Conservation (phyloP, 306 rosid genomes). For the Dalbergia cultrata region DNA sequence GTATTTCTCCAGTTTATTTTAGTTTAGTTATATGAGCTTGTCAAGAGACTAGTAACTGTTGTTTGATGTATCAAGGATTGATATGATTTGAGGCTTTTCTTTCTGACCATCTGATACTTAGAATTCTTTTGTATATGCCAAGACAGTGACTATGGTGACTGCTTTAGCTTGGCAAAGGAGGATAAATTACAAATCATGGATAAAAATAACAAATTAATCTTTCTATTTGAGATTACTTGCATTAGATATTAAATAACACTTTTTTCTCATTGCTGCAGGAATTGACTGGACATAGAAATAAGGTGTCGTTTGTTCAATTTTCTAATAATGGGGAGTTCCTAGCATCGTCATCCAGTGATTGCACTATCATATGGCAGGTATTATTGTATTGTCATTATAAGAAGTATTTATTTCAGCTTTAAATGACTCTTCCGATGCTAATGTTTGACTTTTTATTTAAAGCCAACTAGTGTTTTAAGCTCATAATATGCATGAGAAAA, state of each 20-base stretch:
- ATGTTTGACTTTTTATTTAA: slow-evolving; percentile 4
- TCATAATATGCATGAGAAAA: slow-evolving; percentile 8
- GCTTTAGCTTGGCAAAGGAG: too few species aligned
- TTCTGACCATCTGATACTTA: too few species aligned
- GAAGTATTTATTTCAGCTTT: slow-evolving; percentile 12
- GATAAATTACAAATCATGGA: too few species aligned
- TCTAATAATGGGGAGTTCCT: slow-evolving; percentile 85
- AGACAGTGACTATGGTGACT: too few species aligned
- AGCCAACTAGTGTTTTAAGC: slow-evolving; percentile 5
- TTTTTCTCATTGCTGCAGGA: slow-evolving; percentile 63
- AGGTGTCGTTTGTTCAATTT: slow-evolving; percentile 97
- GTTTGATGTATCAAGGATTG: too few species aligned
- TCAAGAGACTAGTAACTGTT: too few species aligned
- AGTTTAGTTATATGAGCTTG: not conserved
- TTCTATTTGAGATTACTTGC: not conserved
- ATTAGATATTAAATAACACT: slow-evolving; percentile 29
- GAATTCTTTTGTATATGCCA: too few species aligned
- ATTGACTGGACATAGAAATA: slow-evolving; percentile 86
- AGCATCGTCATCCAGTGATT: slow-evolving; percentile 92
- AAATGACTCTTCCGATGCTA: not conserved
- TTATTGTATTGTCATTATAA: slow-evolving; percentile 23
- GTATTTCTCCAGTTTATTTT: not conserved
- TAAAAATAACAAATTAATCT: too few species aligned
- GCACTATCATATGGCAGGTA: slow-evolving; percentile 93
- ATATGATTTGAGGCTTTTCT: too few species aligned